Evolutionary conservation across 2,329 filamentous ascomycete species (phyloP).

Genomic region (Exophiala sp.): DNA sequence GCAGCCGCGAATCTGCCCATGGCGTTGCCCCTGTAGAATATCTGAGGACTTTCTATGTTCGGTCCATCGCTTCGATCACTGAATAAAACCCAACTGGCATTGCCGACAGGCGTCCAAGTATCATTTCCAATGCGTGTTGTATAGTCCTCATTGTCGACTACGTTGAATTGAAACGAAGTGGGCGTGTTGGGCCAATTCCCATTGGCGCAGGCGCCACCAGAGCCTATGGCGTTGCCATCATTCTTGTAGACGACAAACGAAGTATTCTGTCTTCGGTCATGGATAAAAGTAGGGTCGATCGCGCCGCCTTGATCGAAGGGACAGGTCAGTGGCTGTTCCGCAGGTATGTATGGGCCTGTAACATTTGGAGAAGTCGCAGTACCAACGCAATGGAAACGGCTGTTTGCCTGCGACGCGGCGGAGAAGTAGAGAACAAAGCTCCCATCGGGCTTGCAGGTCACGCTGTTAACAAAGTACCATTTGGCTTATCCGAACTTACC

Average conservation of each 20-base stretch:
- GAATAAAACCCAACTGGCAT: slow-evolving; percentile 5
- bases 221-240: slow-evolving; percentile 53
- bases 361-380: slow-evolving; percentile 46
- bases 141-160: slow-evolving; percentile 4
- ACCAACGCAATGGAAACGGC: slow-evolving; percentile 53
- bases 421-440: slow-evolving; percentile 57
- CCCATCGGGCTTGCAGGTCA: slow-evolving; percentile 31
- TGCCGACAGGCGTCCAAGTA: background rate
- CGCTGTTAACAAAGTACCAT: background rate
- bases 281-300: slow-evolving; percentile 57
- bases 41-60: slow-evolving; percentile 10
- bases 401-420: slow-evolving; percentile 34
- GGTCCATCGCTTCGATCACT: slow-evolving; percentile 4
- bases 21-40: slow-evolving; percentile 4
- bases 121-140: slow-evolving; percentile 5
- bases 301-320: slow-evolving; percentile 51
- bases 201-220: slow-evolving; percentile 34
- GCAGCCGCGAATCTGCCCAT: too few species aligned
- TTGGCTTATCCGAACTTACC: slow-evolving; percentile 7
- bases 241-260: slow-evolving; percentile 55
- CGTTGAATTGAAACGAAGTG: slow-evolving; percentile 10
- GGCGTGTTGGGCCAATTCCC: slow-evolving; percentile 34
- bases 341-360: slow-evolving; percentile 49
- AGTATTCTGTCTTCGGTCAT: slow-evolving; percentile 40
- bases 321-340: slow-evolving; percentile 45